Conservation (phyloP, 257 asterid genomes). For the Solanum stenotomum region DNA sequence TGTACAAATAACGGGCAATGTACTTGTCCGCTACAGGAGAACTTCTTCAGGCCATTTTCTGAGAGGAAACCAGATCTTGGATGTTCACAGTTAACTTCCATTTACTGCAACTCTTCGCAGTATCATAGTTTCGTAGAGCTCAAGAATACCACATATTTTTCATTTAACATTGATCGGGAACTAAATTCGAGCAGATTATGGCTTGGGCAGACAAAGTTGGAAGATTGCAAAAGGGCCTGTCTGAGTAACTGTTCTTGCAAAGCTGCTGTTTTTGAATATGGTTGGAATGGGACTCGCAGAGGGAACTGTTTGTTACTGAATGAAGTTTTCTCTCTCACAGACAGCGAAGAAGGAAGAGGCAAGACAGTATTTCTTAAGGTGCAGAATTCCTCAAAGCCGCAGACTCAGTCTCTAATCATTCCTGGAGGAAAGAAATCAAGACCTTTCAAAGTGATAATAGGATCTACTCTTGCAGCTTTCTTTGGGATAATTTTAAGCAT, state of each 20-base stretch:
- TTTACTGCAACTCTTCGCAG: neutral
- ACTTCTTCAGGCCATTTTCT: neutral
- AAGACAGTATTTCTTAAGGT: too few relatives aligned
- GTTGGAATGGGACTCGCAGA: neutral
- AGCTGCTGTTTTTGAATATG: neutral
- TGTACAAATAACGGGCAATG: neutral
- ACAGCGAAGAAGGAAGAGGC: neutral
- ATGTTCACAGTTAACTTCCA: neutral
- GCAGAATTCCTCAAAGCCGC: too few relatives aligned
- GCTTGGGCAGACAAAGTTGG: neutral
- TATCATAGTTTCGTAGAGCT: neutral
- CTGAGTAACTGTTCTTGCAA: constrained; percentile 2
- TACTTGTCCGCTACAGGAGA: neutral
- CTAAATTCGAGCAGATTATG: neutral
- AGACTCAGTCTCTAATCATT: too few relatives aligned
- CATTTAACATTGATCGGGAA: neutral
- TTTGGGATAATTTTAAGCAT: too few relatives aligned
- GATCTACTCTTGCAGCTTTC: too few relatives aligned
- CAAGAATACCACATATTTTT: neutral
- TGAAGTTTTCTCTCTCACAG: neutral
- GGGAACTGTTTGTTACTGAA: neutral
- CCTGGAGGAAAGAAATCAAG: too few relatives aligned
- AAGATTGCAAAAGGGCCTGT: constrained; percentile 1
- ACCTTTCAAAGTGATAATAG: too few relatives aligned
- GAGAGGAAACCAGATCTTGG: neutral